Evolutionary conservation across 1,139 yeast species (phyloP), one percentile per base, ranked within the genome.

Genomic region (Geotrichum reessii): DNA sequence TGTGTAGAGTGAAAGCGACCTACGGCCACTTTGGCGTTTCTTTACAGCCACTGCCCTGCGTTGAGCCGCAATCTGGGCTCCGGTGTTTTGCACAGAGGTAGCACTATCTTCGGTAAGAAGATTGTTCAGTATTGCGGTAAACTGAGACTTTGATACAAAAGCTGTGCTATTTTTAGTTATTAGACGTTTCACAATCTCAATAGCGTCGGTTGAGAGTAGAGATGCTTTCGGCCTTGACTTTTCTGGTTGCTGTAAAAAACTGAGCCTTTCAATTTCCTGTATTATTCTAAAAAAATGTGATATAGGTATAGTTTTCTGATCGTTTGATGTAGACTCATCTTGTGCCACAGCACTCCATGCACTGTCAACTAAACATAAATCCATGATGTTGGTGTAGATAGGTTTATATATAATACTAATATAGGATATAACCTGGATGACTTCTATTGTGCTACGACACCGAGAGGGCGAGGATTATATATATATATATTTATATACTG

Each of bases 1-100:
- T 5, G 12, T 27, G 33, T 55, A 55, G n/a, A 56, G 28, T 6
- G 58, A 56, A 6, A 56, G 24, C 12, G 58, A 56, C 17, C 58
- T 50, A 6, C 49, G 55, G 1, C 40, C 22, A 6, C 48, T 28
- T 21, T 14, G 17, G 17, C 17, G 42, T 19, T 37, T 17, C 28
- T 25, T 37, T 14, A 19, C 42, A 7, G 53, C 31, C 21, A 5
- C 25, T 8, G 19, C 25, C 19, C 11, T 12, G 28, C 12, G 25
- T 33, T 27, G 25, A 21, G 21, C 31, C 24, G 17, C 8, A 9
- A 12, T 1, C 14, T 14, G n/a, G 24, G 31, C 8, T 2, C 42
- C 22, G 47, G 31, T 25, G 33, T 14, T 37, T 17, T 21, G n/a
- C 5, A 14, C 14, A 25, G 28, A 25, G 28, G 7, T 25, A 7